Percentiles rank a stretch among this genome's conserved stretches.
Evolutionary conservation across 2,329 filamentous ascomycete genomes (phyloP).

Genomic region (Aspergillus sp.): DNA sequence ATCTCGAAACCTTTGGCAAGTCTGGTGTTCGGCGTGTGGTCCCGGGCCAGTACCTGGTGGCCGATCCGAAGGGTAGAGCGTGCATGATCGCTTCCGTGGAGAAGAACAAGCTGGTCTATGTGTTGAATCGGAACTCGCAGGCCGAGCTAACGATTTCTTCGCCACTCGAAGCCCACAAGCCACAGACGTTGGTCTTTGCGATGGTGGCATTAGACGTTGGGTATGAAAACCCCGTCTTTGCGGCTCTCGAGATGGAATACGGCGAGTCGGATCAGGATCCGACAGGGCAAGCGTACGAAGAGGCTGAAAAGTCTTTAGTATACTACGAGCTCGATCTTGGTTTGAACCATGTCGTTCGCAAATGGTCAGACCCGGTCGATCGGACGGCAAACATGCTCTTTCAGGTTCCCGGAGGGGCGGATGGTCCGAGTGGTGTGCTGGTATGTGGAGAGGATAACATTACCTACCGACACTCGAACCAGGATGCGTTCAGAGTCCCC

Average conservation of each 20-base stretch:
- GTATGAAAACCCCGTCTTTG: constrained; percentile 95
- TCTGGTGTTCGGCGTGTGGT: constrained; percentile 89
- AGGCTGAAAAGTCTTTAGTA: constrained; percentile 82
- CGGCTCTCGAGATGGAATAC: constrained; percentile 89
- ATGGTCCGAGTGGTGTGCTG: constrained; percentile 89
- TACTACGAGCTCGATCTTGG: constrained; percentile 98
- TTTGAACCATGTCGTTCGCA: constrained; percentile 91
- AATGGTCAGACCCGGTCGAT: constrained; percentile 92
- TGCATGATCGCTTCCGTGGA: constrained; percentile 90
- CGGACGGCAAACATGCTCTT: constrained; percentile 83
- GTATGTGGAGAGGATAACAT: constrained; percentile 93
- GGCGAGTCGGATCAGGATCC: constrained; percentile 85
- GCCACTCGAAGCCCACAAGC: constrained; percentile 90
- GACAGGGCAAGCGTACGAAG: constrained; percentile 70
- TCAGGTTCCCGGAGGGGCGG: constrained; percentile 87
- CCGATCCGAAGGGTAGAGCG: constrained; percentile 90
- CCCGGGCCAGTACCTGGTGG: constrained; percentile 90
- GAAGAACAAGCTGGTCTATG: constrained; percentile 99
- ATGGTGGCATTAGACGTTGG: constrained; percentile 87
- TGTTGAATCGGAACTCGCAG: constrained; percentile 90
- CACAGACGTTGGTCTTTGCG: constrained; percentile 81
- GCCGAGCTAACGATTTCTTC: constrained; percentile 95
- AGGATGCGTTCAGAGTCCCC: constrained; percentile 78
- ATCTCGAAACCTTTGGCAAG: constrained; percentile 97
- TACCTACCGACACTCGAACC: constrained; percentile 94